These are phyloP conservation scores for Tympanopsis confertula DNA, from an alignment of 2,329 filamentous ascomycete species.

Conservation along the genomic window DNA sequence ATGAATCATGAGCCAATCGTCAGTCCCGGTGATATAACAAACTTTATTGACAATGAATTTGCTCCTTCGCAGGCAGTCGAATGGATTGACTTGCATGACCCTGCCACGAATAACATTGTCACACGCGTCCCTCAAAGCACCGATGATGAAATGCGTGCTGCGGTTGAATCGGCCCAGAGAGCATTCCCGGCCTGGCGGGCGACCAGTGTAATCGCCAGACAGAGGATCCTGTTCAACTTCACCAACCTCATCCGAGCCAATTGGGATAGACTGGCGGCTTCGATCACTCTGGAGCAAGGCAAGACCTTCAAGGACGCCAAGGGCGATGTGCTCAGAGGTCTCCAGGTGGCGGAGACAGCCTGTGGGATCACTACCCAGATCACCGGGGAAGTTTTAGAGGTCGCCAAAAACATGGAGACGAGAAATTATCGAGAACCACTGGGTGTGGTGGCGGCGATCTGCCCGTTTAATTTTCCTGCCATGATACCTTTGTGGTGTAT, in stretches of 20 bases:
- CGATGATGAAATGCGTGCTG: conserved; percentile 48
- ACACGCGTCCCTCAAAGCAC: conserved; percentile 55
- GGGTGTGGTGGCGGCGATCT: conserved; percentile 54
- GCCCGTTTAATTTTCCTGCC: conserved; percentile 59
- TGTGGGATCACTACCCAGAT: conserved; percentile 57
- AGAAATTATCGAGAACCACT: conserved; percentile 53
- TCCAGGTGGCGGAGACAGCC: conserved; percentile 56
- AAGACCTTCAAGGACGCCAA: conserved; percentile 59
- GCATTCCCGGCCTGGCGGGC: conserved; percentile 50
- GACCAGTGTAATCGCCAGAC: conserved; percentile 43
- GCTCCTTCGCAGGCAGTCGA: conserved; percentile 41
- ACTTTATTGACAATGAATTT: conserved; percentile 56
- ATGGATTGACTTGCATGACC: conserved; percentile 55
- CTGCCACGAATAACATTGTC: conserved; percentile 55
- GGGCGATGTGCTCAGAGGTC: conserved; percentile 52
- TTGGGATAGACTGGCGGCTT: conserved; percentile 53
- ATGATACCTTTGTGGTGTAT: conserved; percentile 63
- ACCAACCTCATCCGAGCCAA: conserved; percentile 49
- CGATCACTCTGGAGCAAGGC: conserved; percentile 56
- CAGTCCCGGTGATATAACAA: conserved; percentile 42
- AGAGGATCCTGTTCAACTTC: conserved; percentile 59
- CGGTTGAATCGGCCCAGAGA: conserved; percentile 49
- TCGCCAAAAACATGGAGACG: conserved; percentile 62
- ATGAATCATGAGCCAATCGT: conserved; percentile 27
- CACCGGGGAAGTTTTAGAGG: conserved; percentile 55